Evolutionary conservation across 2,329 filamentous ascomycete genomes (phyloP), one percentile per base, ranked within the genome.

Genomic region (Xylaria sp.): DNA sequence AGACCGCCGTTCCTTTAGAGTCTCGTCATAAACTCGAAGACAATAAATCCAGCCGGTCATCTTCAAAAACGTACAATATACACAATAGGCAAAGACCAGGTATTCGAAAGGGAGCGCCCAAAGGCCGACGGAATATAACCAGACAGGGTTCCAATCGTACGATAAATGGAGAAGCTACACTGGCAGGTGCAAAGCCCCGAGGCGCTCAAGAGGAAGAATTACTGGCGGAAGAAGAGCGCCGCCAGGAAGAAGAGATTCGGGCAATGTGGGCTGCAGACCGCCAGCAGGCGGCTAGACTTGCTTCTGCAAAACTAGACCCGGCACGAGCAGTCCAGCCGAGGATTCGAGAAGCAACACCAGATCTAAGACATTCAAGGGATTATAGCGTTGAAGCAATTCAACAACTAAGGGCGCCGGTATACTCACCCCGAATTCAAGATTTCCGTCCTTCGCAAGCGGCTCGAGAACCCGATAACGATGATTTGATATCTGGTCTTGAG

Each of bases 241-340:
- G 60, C 2, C 63, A 69, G 52, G 68, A 67, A 39, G 62, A 68
- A 19, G 63, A 63, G 40, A 69, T 68, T 18, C 67, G 63, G 11
- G 65, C 64, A n/a, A 71, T 70, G 68, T 70, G 69, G 69, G 66
- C 66, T 18, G 63, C 67, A 20, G 63, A 69, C 18, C 64, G 66
- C 24, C 56, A 39, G 16, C 63, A 65, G 11, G 47, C 64, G 8
- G 63, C 66, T 1, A 63, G 65, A 3, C 42, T 63, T 50, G 57
- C 67, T 62, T 72, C 56, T 54, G 68, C 55, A 45, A 63, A 60
- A 43, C 49, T 52, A 19, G 55, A 8, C 18, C 20, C 51, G 40
- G 52, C 24, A 18, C 54, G 50, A 53, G 42, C 18, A 9, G 29
- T 39, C 38, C 40, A 52, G 11, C 7, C 42, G 37, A 22, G 21